These are phyloP conservation scores for Chrysosporium queenslandicum DNA, from an alignment of 2,329 filamentous ascomycete genomes.

Conservation along the genomic window DNA sequence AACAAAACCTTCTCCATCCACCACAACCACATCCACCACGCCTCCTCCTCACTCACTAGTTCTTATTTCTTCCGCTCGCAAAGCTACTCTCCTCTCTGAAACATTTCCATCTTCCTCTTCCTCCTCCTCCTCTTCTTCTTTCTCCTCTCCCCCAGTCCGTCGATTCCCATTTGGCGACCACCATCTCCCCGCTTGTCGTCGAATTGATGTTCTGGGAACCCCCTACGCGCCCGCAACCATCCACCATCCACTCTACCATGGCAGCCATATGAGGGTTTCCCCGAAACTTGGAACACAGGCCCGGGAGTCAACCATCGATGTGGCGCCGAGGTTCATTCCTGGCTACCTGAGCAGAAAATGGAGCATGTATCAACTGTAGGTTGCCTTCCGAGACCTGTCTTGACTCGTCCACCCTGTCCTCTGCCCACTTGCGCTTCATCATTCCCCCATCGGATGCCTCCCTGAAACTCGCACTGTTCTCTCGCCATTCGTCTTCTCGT, in stretches of 20 bases:
- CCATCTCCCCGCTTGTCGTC: background rate
- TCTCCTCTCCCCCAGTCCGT: background rate
- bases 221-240: slow-evolving; percentile 2
- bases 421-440: background rate
- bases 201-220: slow-evolving; percentile 5
- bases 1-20: background rate
- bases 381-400: background rate
- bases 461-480: background rate
- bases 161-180: background rate
- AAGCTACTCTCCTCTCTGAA: slow-evolving; percentile 5
- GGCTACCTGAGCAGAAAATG: slow-evolving; percentile 17
- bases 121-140: background rate
- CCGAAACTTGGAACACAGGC: background rate
- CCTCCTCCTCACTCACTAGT: too few species aligned
- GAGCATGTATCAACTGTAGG: slow-evolving; percentile 29
- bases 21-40: too few species aligned
- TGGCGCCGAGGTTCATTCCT: slow-evolving; percentile 13
- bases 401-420: background rate
- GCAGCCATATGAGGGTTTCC: background rate
- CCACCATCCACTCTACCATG: background rate
- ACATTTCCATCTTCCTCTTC: background rate
- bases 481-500: background rate
- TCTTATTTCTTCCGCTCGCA: too few species aligned
- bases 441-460: background rate
- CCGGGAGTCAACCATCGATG: slow-evolving; percentile 13